These are phyloP conservation scores for Yamadazyma nakazawae DNA, from an alignment of 805 yeast species.

Conservation along the genomic window DNA sequence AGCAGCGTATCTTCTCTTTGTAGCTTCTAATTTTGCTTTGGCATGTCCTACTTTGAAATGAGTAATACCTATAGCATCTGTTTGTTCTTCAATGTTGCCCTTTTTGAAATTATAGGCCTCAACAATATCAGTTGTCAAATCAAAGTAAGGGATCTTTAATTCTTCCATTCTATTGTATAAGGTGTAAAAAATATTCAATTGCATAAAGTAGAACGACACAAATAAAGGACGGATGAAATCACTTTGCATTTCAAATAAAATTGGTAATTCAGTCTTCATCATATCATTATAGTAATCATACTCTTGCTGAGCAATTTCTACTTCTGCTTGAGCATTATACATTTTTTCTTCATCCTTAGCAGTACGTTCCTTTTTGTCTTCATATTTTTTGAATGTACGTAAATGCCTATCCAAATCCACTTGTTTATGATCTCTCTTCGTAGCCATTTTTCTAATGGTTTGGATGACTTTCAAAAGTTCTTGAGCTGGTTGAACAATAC, in stretches of 20 bases:
- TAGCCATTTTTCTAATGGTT: slow-evolving; percentile 86
- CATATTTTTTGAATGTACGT: slow-evolving; percentile 65
- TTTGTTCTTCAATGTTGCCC: slow-evolving; percentile 85
- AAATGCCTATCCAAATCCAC: slow-evolving; percentile 87
- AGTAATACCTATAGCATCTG: slow-evolving; percentile 86
- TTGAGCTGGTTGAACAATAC: slow-evolving; percentile 88
- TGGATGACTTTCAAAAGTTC: slow-evolving; percentile 81
- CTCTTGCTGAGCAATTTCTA: slow-evolving; percentile 90
- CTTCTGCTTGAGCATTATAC: slow-evolving; percentile 86
- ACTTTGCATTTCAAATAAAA: slow-evolving; percentile 81
- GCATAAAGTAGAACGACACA: slow-evolving; percentile 95
- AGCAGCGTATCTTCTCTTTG: slow-evolving; percentile 67
- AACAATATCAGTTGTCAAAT: slow-evolving; percentile 75
- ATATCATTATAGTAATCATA: slow-evolving; percentile 93
- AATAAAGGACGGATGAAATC: slow-evolving; percentile 92
- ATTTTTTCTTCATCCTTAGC: slow-evolving; percentile 88
- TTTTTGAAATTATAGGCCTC: slow-evolving; percentile 78
- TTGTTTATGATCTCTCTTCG: slow-evolving; percentile 93
- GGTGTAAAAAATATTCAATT: slow-evolving; percentile 92
- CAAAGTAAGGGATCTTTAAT: slow-evolving; percentile 95
- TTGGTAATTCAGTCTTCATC: slow-evolving; percentile 87
- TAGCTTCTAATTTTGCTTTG: slow-evolving; percentile 75
- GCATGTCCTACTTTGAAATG: slow-evolving; percentile 90
- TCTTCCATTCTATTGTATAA: slow-evolving; percentile 89
- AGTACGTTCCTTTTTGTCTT: slow-evolving; percentile 77